Base-by-base conservation (phyloP, 1,139 yeast genomes). In the Scheffersomyces cryptocercus region DNA sequence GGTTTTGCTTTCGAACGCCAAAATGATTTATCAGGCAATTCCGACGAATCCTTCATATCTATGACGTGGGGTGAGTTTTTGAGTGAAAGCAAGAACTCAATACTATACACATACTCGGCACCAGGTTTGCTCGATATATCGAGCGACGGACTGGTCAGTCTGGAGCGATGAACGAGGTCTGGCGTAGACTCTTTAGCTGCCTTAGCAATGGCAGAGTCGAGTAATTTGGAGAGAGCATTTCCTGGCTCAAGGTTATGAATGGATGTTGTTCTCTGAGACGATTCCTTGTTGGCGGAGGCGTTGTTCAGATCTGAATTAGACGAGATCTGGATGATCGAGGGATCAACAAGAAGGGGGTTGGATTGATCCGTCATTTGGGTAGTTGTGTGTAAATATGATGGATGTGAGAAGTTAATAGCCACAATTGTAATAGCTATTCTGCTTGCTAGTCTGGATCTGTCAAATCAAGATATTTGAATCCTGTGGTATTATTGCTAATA, bases 141-240 rank as follows among this genome's bases (percentile, higher is more conserved):
- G 14, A 34, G 16, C 14, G 45, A 29, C 28, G 62, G 65, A 31
- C 61, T 56, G 32, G 49, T 42, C 2, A 54, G 46, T 24, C 45
- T 32, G 6, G 64, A 50, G 9, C 52, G 50, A 28, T 53, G 57
- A 20, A 61, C 71, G 14, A 63, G 43, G 35, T 70, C 78, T 2
- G 79, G 77, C 3, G 77, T 70, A 10, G 68, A 54, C 45, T 75
- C 81, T 46, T 68, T 71, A 36, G 79, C 79, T 9, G 81, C 80
- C 35, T 76, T 73, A 28, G 78, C 77, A 43, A 64, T 61, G 37
- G 67, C 66, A 12, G 62, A 57, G 48, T 63, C 65, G 38, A 73
- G 61, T 36, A 73, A 58, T 49, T 67, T 68, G n/a, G 77, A 67
- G 39, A 73, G 66, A 3, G 71, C 77, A 51, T 63, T 69, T 12